These are phyloP conservation scores for Claviceps pazoutovae DNA, from an alignment of 2,329 filamentous ascomycete species.

Conservation along the genomic window DNA sequence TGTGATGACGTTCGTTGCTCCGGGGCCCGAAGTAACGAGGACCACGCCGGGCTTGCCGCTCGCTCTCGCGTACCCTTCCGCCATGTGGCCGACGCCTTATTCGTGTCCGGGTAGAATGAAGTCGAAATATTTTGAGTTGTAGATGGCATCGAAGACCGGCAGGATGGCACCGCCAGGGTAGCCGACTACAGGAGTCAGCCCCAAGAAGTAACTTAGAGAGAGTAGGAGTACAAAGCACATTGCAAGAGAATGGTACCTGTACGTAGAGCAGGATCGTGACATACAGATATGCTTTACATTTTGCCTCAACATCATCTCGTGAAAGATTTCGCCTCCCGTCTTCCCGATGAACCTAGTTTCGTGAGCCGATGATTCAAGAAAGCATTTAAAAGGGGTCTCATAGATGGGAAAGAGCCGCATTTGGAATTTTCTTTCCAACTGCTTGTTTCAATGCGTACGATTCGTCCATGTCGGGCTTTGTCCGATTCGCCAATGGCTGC, in stretches of 20 bases:
- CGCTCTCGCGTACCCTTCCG: slow-evolving; percentile 87
- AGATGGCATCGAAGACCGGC: slow-evolving; percentile 96
- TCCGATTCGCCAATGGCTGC: slow-evolving; percentile 50
- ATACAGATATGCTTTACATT: slow-evolving; percentile 87
- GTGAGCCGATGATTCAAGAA: no score
- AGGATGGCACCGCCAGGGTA: slow-evolving; percentile 95
- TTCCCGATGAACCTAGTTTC: slow-evolving; percentile 68
- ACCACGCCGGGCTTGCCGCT: slow-evolving; percentile 92
- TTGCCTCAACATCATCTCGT: slow-evolving; percentile 96
- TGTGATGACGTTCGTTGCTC: slow-evolving; percentile 91
- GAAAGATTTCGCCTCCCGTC: slow-evolving; percentile 92
- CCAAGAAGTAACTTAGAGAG: no score
- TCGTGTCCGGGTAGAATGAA: slow-evolving; percentile 93
- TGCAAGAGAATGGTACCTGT: no score
- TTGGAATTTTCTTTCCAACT: not conserved
- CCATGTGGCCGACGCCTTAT: slow-evolving; percentile 97
- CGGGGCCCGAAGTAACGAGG: slow-evolving; percentile 89
- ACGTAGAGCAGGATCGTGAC: slow-evolving; percentile 22
- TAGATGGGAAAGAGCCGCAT: no score
- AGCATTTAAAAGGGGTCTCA: no score
- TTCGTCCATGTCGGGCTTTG: slow-evolving; percentile 57
- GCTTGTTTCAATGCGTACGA: slow-evolving; percentile 45
- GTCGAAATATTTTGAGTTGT: slow-evolving; percentile 93
- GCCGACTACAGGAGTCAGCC: slow-evolving; percentile 41
- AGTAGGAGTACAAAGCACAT: not conserved